Evolutionary conservation across 768 basidiomycete species (phyloP).

Genomic region (Pholiota conissans): DNA sequence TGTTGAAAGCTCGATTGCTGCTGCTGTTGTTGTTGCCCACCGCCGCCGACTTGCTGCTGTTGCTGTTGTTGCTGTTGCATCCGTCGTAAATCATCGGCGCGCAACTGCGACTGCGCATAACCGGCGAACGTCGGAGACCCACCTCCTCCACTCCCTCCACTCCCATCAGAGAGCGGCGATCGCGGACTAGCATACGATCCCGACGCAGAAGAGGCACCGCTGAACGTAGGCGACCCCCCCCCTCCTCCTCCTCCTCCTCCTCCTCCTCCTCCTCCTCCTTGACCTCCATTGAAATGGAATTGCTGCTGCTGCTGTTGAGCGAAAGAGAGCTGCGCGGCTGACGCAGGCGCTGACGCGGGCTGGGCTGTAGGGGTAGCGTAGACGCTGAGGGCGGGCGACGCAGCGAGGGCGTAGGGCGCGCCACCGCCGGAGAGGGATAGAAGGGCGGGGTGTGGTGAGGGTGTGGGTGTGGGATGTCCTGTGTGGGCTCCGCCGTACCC

Average conservation of each 20-base stretch:
- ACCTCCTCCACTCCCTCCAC: no score
- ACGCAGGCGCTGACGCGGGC: neutral
- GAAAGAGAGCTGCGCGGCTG: no score
- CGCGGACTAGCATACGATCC: slow-evolving; percentile 19
- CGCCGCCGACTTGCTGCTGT: no score
- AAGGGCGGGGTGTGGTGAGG: slow-evolving; percentile 3
- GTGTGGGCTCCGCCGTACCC: neutral
- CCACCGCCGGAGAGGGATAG: neutral
- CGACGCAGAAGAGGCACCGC: slow-evolving; percentile 19
- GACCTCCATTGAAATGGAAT: slow-evolving; percentile 21
- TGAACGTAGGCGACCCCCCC: slow-evolving; percentile 31
- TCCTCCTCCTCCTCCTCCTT: no score
- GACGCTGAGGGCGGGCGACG: neutral
- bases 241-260: no score
- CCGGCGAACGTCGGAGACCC: slow-evolving; percentile 6
- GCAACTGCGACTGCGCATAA: slow-evolving; percentile 6
- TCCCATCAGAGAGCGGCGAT: slow-evolving; percentile 22
- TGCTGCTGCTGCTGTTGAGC: no score
- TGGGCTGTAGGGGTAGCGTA: no score
- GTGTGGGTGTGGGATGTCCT: slow-evolving; percentile 9
- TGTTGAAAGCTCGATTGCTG: neutral
- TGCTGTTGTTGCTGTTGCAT: no score
- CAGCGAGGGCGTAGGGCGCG: slow-evolving; percentile 4
- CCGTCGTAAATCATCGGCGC: neutral
- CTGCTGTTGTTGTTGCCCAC: no score